phyloP scores from a whole-genome alignment of 1,139 yeast species.

The Scheffersomyces stambukii region DNA sequence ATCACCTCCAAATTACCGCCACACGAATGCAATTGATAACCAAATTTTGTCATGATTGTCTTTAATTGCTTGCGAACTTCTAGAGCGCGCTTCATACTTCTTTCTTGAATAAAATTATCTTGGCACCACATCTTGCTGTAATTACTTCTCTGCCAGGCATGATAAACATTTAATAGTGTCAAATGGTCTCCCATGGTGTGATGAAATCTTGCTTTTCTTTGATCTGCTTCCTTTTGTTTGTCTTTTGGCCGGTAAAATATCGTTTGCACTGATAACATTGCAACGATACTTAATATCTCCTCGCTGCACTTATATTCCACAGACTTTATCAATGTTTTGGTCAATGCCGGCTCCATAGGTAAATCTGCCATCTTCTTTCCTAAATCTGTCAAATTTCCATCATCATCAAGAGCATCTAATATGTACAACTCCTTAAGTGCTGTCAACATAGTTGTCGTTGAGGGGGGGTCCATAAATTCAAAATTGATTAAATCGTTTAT shows the following conservation, averaged over 20 bases:
- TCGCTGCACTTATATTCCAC: constrained; percentile 74
- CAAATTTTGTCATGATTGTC: constrained; percentile 55
- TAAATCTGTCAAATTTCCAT: constrained; percentile 66
- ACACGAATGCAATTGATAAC: constrained; percentile 53
- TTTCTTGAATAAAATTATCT: constrained; percentile 76
- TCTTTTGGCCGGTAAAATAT: constrained; percentile 84
- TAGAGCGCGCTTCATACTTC: constrained; percentile 70
- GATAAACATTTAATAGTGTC: constrained; percentile 76
- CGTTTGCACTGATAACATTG: constrained; percentile 88
- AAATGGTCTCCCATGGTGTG: constrained; percentile 85
- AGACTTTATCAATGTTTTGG: constrained; percentile 76
- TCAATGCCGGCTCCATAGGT: constrained; percentile 92
- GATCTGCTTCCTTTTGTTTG: constrained; percentile 71
- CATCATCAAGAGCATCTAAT: constrained; percentile 76
- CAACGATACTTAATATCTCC: constrained; percentile 78
- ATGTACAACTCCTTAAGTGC: constrained; percentile 85
- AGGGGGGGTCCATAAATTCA: constrained; percentile 96
- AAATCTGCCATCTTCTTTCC: constrained; percentile 88
- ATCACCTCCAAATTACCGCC: constrained; percentile 60
- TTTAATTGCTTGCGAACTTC: constrained; percentile 75
- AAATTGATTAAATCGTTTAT: constrained; percentile 74
- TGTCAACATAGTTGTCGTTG: constrained; percentile 63
- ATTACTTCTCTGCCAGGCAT: constrained; percentile 67
- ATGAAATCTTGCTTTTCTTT: constrained; percentile 67
- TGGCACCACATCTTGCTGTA: constrained; percentile 73